Evolutionary conservation across 2,329 filamentous ascomycete species (phyloP).

Genomic region (Amphichorda felina): DNA sequence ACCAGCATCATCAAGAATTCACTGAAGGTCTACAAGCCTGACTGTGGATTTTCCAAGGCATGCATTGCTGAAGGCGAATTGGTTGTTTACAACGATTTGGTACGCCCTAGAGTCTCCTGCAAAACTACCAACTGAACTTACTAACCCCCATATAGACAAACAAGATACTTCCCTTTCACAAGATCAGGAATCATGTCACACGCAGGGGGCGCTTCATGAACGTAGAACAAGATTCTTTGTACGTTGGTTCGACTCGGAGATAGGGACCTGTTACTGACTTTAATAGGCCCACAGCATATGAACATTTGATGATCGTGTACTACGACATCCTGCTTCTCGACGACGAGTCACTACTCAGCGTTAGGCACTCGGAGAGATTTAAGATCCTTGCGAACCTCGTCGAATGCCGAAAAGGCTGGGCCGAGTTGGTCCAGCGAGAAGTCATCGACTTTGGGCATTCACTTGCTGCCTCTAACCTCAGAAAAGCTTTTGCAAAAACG

Average conservation of each 20-base stretch:
- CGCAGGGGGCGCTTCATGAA: slow-evolving; percentile 62
- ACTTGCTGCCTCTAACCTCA: slow-evolving; percentile 40
- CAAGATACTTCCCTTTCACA: slow-evolving; percentile 64
- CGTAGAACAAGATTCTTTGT: slow-evolving; percentile 57
- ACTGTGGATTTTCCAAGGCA: slow-evolving; percentile 46
- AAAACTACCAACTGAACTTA: neutral
- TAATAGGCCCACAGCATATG: slow-evolving; percentile 31
- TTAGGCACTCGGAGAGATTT: slow-evolving; percentile 47
- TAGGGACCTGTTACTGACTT: neutral
- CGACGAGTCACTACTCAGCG: slow-evolving; percentile 34
- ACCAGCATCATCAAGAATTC: slow-evolving; percentile 47
- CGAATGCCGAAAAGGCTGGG: slow-evolving; percentile 41
- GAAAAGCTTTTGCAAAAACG: slow-evolving; percentile 53
- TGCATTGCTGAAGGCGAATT: slow-evolving; percentile 82
- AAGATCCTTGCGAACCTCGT: slow-evolving; percentile 45
- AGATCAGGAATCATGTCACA: slow-evolving; percentile 68
- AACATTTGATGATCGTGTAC: slow-evolving; percentile 52
- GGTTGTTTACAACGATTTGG: slow-evolving; percentile 60
- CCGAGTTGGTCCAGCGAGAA: slow-evolving; percentile 55
- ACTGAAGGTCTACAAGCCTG: slow-evolving; percentile 44
- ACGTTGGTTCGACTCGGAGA: slow-evolving; percentile 13
- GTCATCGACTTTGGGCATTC: slow-evolving; percentile 51
- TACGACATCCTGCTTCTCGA: slow-evolving; percentile 46
- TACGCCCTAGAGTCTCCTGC: slow-evolving; percentile 11
- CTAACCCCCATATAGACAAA: slow-evolving; percentile 29